Evolutionary conservation across 2,329 filamentous ascomycete genomes (phyloP).

Genomic region (Nigrospora oryzae): DNA sequence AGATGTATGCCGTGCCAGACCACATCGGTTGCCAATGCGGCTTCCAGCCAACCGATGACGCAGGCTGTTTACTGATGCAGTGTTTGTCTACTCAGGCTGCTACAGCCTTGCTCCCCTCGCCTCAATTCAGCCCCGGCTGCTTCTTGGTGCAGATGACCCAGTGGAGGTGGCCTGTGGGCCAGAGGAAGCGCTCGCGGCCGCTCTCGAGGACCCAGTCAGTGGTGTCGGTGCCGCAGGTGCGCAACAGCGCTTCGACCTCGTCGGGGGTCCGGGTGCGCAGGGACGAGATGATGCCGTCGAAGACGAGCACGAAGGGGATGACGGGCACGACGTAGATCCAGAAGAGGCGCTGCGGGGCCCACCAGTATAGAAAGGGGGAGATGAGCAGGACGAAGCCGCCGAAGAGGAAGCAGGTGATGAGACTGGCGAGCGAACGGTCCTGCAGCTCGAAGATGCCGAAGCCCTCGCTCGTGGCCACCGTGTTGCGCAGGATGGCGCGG

Average conservation of each 20-base stretch:
- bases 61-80: background rate
- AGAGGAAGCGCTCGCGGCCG: constrained; percentile 37
- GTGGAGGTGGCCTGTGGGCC: constrained; percentile 40
- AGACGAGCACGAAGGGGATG: constrained; percentile 57
- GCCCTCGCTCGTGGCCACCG: constrained; percentile 54
- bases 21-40: no score
- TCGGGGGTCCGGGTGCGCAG: constrained; percentile 58
- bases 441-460: constrained; percentile 72
- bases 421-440: constrained; percentile 47
- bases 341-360: constrained; percentile 46
- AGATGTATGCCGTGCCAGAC: no score
- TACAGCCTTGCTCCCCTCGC: background rate
- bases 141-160: constrained; percentile 42
- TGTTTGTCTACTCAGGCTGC: background rate
- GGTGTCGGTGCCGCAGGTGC: constrained; percentile 37
- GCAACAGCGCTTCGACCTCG: constrained; percentile 54
- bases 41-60: no score
- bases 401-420: constrained; percentile 44
- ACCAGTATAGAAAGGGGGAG: constrained; percentile 45
- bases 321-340: constrained; percentile 59
- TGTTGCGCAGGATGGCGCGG: constrained; percentile 51
- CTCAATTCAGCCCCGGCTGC: background rate
- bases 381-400: constrained; percentile 41
- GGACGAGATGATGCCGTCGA: constrained; percentile 61
- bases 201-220: constrained; percentile 39